phyloP scores from a whole-genome alignment of 768 basidiomycete species.

The Kwoniella botswanensis region DNA sequence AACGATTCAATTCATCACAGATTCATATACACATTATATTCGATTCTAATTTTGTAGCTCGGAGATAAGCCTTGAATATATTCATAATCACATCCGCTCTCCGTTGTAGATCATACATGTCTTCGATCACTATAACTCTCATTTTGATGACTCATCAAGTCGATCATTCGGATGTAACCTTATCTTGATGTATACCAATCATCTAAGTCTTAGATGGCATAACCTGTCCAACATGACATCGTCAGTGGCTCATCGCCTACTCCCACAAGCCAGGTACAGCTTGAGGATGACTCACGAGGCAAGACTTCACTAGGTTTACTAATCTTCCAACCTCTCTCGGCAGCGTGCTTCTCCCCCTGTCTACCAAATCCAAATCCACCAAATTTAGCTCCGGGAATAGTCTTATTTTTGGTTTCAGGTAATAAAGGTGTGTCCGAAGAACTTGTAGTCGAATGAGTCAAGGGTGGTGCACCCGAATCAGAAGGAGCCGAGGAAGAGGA shows the following conservation, averaged over 20 bases:
- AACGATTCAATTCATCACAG: not conserved
- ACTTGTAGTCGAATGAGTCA: constrained; percentile 8
- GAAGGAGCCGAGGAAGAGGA: constrained; percentile 1
- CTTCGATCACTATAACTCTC: not conserved
- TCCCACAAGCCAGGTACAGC: not conserved
- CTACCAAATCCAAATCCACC: constrained; percentile 76
- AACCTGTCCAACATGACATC: not conserved
- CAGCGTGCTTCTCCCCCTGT: constrained; percentile 76
- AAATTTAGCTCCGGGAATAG: constrained; percentile 43
- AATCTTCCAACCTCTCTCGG: constrained; percentile 63
- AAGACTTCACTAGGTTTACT: constrained; percentile 49
- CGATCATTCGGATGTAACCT: not conserved
- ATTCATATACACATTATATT: not conserved
- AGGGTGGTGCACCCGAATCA: not conserved
- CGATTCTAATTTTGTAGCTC: not conserved
- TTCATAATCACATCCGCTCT: too few species aligned
- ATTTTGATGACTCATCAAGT: not conserved
- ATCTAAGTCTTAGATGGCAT: not conserved
- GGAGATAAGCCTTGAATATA: not conserved
- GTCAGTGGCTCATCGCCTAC: not conserved
- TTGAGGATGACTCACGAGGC: constrained; percentile 42
- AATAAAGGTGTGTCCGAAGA: constrained; percentile 37
- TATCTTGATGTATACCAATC: not conserved
- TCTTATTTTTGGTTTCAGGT: constrained; percentile 24
- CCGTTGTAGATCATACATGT: not conserved